A percentile compares a stretch with the other conserved stretches of the same genome.
These are phyloP conservation scores for Spongiforma sp. DNA, from an alignment of 1,284 basidiomycete genomes.

Conservation along the genomic window DNA sequence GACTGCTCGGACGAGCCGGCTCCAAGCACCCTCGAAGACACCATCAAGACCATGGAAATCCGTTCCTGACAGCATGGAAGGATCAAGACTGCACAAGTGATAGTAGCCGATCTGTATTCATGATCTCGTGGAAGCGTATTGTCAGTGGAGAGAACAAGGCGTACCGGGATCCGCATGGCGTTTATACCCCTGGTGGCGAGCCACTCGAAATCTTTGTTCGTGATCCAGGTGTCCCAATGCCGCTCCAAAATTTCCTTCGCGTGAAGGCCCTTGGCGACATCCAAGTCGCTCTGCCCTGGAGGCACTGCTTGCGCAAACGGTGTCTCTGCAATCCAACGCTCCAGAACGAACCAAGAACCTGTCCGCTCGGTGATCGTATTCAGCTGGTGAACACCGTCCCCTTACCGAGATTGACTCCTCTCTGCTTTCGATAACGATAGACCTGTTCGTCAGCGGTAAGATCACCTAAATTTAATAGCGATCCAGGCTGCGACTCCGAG, in stretches of 20 bases:
- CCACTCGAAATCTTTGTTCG: conserved; percentile 75
- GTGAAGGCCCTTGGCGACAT: conserved; percentile 68
- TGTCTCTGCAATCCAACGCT: conserved; percentile 70
- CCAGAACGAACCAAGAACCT: conserved; percentile 83
- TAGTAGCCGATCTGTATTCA: conserved; percentile 75
- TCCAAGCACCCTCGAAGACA: conserved; percentile 79
- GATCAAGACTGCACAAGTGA: conserved; percentile 68
- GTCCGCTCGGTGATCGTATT: conserved; percentile 13
- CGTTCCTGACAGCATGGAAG: conserved; percentile 70
- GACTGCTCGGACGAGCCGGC: conserved; percentile 70
- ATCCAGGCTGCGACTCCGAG: neutral
- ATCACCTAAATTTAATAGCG: conserved; percentile 13
- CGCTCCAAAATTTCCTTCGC: conserved; percentile 70
- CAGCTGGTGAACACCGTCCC: conserved; percentile 8
- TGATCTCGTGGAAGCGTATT: conserved; percentile 13
- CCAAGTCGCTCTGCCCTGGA: conserved; percentile 75
- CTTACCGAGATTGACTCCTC: conserved; percentile 84
- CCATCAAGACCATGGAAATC: conserved; percentile 66
- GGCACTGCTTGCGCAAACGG: conserved; percentile 59
- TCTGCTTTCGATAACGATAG: conserved; percentile 76
- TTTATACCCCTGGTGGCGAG: conserved; percentile 79
- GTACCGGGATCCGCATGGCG: conserved; percentile 82
- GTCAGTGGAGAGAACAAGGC: conserved; percentile 27
- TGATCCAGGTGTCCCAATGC: conserved; percentile 87
- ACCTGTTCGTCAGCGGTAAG: conserved; percentile 36